Conservation (phyloP, 192 early-diverging fungal genomes). For the Backusella morwellensis region DNA sequence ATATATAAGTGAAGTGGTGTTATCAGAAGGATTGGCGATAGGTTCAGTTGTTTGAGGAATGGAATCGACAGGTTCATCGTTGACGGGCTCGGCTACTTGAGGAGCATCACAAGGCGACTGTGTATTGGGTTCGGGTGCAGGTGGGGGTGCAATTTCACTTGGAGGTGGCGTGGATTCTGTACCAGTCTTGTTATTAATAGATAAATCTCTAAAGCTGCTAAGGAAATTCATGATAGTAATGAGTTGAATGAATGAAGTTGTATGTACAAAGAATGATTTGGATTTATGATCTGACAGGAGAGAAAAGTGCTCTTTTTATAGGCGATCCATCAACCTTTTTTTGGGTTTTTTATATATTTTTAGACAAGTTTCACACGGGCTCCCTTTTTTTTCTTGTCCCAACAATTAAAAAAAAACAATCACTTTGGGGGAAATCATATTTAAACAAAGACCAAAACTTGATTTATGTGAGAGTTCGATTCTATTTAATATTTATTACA, state of each 20-base stretch:
- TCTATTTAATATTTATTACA: slow-evolving; percentile 10
- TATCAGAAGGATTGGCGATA: background rate
- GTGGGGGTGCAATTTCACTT: background rate
- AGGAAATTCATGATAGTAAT: background rate
- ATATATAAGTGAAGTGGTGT: background rate
- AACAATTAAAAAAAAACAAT: background rate
- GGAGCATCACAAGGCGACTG: background rate
- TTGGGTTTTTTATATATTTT: background rate
- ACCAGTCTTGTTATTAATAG: background rate
- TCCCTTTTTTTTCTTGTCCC: background rate
- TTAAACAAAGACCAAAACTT: background rate
- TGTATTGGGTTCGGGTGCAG: background rate
- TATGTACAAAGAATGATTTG: background rate
- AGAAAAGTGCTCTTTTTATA: background rate
- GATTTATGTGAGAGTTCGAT: slow-evolving; percentile 1
- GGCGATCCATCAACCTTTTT: background rate
- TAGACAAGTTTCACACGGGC: background rate
- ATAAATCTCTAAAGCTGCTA: background rate
- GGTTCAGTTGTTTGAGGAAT: background rate
- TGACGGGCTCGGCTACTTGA: background rate
- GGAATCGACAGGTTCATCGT: background rate
- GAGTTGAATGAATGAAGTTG: background rate
- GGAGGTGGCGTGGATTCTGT: background rate
- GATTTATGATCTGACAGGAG: background rate
- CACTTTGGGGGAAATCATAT: background rate